Evolutionary conservation across 352 stramenopile species (phyloP).

Genomic region (Phytophthora nicotianae): DNA sequence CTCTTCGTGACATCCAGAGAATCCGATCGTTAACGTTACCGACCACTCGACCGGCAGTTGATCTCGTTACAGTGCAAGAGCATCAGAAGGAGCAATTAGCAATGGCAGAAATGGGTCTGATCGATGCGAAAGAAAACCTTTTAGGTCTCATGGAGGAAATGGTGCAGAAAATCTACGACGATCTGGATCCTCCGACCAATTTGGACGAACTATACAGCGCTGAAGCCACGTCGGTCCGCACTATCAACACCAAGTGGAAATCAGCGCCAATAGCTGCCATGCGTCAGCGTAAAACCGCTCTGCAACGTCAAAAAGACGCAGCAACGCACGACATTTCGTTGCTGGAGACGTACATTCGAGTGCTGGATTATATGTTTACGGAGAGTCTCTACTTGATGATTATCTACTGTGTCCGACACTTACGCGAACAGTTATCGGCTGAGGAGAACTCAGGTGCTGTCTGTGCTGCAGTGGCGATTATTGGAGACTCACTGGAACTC

Average conservation of each 20-base stretch:
- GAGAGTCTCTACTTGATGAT: constrained; percentile 77
- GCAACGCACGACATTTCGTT: constrained; percentile 53
- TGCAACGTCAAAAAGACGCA: constrained; percentile 48
- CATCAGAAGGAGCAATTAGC: constrained; percentile 48
- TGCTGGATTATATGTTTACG: constrained; percentile 77
- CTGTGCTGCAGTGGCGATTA: constrained; percentile 57
- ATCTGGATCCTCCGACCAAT: constrained; percentile 46
- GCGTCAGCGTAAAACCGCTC: constrained; percentile 31
- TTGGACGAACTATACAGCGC: constrained; percentile 57
- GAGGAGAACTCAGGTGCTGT: constrained; percentile 51
- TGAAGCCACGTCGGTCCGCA: constrained; percentile 49
- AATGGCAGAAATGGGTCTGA: constrained; percentile 59
- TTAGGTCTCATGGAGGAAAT: constrained; percentile 54
- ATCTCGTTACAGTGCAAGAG: constrained; percentile 46
- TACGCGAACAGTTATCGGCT: constrained; percentile 39
- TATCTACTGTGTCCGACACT: constrained; percentile 40
- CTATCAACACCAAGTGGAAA: constrained; percentile 64
- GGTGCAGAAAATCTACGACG: constrained; percentile 50
- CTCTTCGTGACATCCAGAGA: constrained; percentile 46
- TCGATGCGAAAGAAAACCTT: constrained; percentile 69
- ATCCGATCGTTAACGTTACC: constrained; percentile 50
- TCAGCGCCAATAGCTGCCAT: constrained; percentile 61
- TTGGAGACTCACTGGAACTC: constrained; percentile 43
- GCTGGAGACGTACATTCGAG: constrained; percentile 53
- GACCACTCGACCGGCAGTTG: constrained; percentile 34